Evolutionary conservation across 2,329 filamentous ascomycete species (phyloP), one percentile per base, ranked within the genome.

Genomic region (Xylaria sp.): DNA sequence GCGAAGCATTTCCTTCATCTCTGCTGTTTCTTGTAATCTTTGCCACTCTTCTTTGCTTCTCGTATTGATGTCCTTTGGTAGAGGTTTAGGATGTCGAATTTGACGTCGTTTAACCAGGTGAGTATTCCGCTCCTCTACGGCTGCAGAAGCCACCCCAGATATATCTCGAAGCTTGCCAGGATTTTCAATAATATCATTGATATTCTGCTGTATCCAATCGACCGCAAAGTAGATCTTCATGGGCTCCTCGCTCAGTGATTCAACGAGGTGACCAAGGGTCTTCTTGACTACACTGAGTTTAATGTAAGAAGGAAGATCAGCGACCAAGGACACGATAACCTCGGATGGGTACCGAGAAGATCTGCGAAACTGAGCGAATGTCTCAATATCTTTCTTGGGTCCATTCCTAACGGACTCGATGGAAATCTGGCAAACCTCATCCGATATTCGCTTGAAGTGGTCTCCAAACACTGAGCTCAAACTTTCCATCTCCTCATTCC

Each of bases 131-230:
- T 84, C 83, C 72, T 91, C 88, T 4, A 88, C 88, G 0, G 87
- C 86, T 1, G 90, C 89, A 1, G 91, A 91, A 1, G 91, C 89
- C 3, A 93, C 93, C 13, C 92, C 89, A 0, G 94, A 92, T 48
- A 98, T 93, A 65, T 97, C 94, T 48, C 92, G 88, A 48, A 99
- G 85, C 71, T 88, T 91, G 1, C 95, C 96, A 0, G 96, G 96
- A 67, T 91, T 89, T 70, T 94, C 90, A 63, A 98, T 91, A 66
- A 98, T 93, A n/a, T 82, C 82, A 67, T 93, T 91, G 71, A 97
- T 89, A 73, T 94, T 91, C 72, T 92, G 89, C 78, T 98, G 94
- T 3, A 98, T 82, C 94, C 95, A 98, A 81, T 97, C 94, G 62
- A 95, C 87, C 13, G 97, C 86, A 73, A 93, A 93, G 80, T 94